Evolutionary conservation across 352 stramenopile species (phyloP).

Genomic region (Phytophthora citrophthora): DNA sequence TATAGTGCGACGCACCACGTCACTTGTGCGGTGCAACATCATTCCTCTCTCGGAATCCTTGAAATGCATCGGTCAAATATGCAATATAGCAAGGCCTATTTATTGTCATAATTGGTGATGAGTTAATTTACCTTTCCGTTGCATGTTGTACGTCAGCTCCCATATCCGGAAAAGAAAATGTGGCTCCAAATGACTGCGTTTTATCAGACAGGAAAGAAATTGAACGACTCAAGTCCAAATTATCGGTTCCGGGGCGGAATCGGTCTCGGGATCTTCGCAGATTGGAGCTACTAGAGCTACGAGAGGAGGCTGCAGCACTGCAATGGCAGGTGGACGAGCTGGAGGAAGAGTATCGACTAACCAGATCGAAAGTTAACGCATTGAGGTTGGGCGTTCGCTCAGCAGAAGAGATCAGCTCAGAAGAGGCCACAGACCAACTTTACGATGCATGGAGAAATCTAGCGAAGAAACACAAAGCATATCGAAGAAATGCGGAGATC

Average conservation of each 20-base stretch:
- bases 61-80: conserved; percentile 7
- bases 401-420: neutral
- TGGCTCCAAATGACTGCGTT: neutral
- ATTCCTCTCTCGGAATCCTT: conserved; percentile 8
- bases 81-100: too few species aligned
- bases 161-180: neutral
- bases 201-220: neutral
- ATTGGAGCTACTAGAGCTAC: neutral
- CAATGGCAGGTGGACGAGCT: neutral
- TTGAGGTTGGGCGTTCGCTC: neutral
- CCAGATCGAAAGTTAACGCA: neutral
- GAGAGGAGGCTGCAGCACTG: neutral
- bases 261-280: neutral
- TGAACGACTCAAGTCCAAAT: neutral
- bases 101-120: too few species aligned
- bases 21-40: conserved; percentile 49
- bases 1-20: conserved; percentile 42
- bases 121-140: too few species aligned
- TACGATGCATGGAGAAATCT: neutral
- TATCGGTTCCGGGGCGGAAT: neutral
- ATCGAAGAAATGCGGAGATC: neutral
- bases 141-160: too few species aligned
- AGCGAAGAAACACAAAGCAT: neutral
- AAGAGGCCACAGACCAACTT: neutral
- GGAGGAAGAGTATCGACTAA: neutral